phyloP scores from a whole-genome alignment of 192 early-diverging fungal genomes.

The Phlyctochytrium planicorne region DNA sequence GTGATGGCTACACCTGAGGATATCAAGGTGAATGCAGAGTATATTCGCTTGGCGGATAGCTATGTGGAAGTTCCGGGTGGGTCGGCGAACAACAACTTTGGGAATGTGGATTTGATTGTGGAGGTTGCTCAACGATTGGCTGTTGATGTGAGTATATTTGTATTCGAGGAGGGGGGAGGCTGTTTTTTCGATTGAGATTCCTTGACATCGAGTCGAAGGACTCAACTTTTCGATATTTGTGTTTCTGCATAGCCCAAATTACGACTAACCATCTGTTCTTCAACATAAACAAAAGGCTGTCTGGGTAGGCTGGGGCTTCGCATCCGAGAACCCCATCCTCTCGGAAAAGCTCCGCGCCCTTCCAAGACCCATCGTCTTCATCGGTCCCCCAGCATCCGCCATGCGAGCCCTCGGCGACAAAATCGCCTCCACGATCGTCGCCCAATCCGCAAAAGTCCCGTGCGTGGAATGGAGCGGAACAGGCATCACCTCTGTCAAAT shows the following conservation, averaged over 20 bases:
- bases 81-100: conserved; percentile 97
- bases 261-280: background rate
- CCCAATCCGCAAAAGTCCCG: conserved; percentile 94
- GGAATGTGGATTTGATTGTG: conserved; percentile 96
- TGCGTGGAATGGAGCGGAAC: conserved; percentile 95
- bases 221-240: conserved; percentile 10
- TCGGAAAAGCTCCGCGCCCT: conserved; percentile 87
- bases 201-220: too few relatives aligned
- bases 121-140: conserved; percentile 95
- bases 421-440: conserved; percentile 98
- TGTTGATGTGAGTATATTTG: conserved; percentile 58
- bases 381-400: conserved; percentile 92
- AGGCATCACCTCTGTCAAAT: conserved; percentile 74
- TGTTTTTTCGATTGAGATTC: too few relatives aligned
- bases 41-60: conserved; percentile 98
- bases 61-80: conserved; percentile 98
- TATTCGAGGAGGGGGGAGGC: too few relatives aligned
- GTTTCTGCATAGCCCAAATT: conserved; percentile 11
- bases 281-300: conserved; percentile 64
- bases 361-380: conserved; percentile 74
- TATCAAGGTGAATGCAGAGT: conserved; percentile 95
- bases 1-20: conserved; percentile 99
- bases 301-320: conserved; percentile 99
- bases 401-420: conserved; percentile 99
- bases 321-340: conserved; percentile 95